Conservation (phyloP, 352 stramenopile species). For the Bremia lactucae region DNA sequence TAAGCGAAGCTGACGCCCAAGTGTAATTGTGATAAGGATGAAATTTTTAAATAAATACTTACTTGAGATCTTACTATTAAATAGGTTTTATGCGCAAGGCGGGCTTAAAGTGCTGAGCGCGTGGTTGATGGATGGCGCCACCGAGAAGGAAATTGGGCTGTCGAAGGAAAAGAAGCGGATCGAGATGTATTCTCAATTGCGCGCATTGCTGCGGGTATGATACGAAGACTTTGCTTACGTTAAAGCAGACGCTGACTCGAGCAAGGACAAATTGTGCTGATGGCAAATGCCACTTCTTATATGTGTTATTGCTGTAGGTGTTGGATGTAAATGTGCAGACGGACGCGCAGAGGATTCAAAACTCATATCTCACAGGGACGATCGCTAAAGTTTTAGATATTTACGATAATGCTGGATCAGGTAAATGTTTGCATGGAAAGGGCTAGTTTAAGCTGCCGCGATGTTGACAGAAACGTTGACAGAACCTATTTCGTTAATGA, state of each 20-base stretch:
- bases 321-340: slow-evolving; percentile 65
- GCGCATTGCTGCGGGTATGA: slow-evolving; percentile 49
- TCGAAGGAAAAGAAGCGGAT: slow-evolving; percentile 53
- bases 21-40: slow-evolving; percentile 20
- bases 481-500: not conserved
- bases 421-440: slow-evolving; percentile 11
- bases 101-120: slow-evolving; percentile 66
- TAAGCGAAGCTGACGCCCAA: slow-evolving; percentile 60
- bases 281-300: slow-evolving; percentile 1
- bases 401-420: slow-evolving; percentile 46
- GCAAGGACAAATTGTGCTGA: not conserved
- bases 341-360: slow-evolving; percentile 51
- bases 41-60: not conserved
- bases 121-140: slow-evolving; percentile 45
- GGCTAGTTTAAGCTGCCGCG: not conserved
- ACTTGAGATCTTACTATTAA: not conserved
- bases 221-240: not conserved
- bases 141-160: slow-evolving; percentile 25
- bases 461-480: not conserved
- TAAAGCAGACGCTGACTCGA: too few relatives aligned
- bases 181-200: slow-evolving; percentile 73
- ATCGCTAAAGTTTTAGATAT: slow-evolving; percentile 53
- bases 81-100: slow-evolving; percentile 60
- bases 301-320: slow-evolving; percentile 24
- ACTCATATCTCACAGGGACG: slow-evolving; percentile 49